Evolutionary conservation across 768 basidiomycete genomes (phyloP).

Genomic region (Termitomyces bulborhizus): DNA sequence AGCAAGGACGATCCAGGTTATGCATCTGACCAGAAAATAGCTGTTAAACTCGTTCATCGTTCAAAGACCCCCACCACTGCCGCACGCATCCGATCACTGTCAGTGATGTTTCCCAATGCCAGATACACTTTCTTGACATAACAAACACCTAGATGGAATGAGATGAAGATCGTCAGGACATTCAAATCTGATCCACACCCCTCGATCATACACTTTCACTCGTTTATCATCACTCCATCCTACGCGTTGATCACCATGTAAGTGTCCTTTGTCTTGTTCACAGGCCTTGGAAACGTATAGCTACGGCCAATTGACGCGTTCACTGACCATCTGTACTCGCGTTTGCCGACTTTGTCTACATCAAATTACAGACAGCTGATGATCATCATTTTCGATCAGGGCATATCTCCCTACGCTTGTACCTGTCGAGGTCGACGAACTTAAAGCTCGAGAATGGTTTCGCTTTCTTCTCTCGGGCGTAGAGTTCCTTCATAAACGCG

Average conservation of each 20-base stretch:
- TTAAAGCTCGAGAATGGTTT: conserved; percentile 77
- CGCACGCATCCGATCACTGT: conserved; percentile 86
- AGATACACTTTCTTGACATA: conserved; percentile 3
- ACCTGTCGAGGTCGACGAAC: conserved; percentile 82
- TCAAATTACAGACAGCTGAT: conserved; percentile 3
- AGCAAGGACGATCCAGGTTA: conserved; percentile 27
- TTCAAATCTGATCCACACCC: conserved; percentile 86
- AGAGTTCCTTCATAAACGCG: conserved; percentile 76
- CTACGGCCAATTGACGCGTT: conserved; percentile 3
- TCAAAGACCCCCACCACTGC: conserved; percentile 81
- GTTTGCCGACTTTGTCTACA: conserved; percentile 8
- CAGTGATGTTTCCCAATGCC: conserved; percentile 20
- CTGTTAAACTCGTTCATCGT: conserved; percentile 91
- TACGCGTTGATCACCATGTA: conserved; percentile 93
- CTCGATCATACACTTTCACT: conserved; percentile 87
- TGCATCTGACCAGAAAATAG: conserved; percentile 49
- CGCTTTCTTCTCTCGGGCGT: conserved; percentile 75
- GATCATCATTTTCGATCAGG: conserved; percentile 40
- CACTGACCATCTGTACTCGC: conserved; percentile 1
- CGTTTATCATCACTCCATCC: conserved; percentile 88
- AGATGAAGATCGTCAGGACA: conserved; percentile 91
- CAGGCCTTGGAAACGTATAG: background rate
- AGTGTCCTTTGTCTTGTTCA: conserved; percentile 22
- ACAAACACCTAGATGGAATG: conserved; percentile 71
- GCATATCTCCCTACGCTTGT: conserved; percentile 80